phyloP scores from a whole-genome alignment of 2,329 filamentous ascomycete species.

The Blumeria hordei region DNA sequence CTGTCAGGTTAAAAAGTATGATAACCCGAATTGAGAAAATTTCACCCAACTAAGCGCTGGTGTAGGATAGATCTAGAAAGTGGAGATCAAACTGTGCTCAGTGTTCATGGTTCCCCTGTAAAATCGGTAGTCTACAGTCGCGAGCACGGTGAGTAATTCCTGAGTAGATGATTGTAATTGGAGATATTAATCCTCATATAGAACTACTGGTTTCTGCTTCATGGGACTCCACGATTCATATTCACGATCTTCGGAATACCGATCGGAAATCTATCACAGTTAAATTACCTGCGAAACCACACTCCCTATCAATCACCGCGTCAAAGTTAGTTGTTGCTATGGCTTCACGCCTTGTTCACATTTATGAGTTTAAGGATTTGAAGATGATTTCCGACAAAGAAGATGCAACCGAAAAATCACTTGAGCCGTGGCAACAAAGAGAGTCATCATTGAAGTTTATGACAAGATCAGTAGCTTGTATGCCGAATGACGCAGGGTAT shows the following conservation, averaged over 20 bases:
- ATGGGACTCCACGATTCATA: slow-evolving; percentile 78
- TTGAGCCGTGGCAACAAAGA: slow-evolving; percentile 75
- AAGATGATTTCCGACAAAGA: slow-evolving; percentile 27
- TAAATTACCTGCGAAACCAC: slow-evolving; percentile 61
- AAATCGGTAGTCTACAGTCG: slow-evolving; percentile 64
- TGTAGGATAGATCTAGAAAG: slow-evolving; percentile 43
- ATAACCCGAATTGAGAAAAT: not conserved
- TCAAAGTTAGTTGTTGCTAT: slow-evolving; percentile 85
- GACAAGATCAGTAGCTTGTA: slow-evolving; percentile 77
- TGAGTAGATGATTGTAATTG: not conserved
- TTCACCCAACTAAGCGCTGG: not conserved
- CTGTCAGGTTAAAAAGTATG: slow-evolving; percentile 53
- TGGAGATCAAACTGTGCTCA: slow-evolving; percentile 49
- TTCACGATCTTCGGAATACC: slow-evolving; percentile 40
- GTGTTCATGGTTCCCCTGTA: slow-evolving; percentile 56
- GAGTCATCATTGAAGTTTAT: slow-evolving; percentile 93
- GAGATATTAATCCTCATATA: slow-evolving; percentile 12
- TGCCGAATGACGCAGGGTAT: slow-evolving; percentile 91
- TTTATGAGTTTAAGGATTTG: slow-evolving; percentile 66
- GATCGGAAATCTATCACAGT: slow-evolving; percentile 35
- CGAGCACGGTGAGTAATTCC: slow-evolving; percentile 31
- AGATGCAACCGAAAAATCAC: slow-evolving; percentile 20
- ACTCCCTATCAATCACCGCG: slow-evolving; percentile 54
- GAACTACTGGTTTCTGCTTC: slow-evolving; percentile 67
- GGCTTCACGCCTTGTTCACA: slow-evolving; percentile 78